Evolutionary conservation across 2,329 filamentous ascomycete species (phyloP), one percentile per base, ranked within the genome.

Genomic region (Penicillium sp.): DNA sequence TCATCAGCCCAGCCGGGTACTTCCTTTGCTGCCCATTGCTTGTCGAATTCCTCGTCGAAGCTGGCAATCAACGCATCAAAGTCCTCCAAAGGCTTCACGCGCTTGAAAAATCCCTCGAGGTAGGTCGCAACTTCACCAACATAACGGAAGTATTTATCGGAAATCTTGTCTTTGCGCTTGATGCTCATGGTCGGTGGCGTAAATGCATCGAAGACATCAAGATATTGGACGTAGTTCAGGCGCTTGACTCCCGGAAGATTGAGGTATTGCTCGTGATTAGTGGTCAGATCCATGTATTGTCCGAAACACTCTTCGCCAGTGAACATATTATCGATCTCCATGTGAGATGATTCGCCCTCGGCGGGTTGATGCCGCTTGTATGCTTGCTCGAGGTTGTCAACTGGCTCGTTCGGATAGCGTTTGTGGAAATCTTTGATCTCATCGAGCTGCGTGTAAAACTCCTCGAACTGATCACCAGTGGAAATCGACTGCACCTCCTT

Each of bases 281-380:
- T 84, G 19, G 89, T 93, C 47, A 99, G 78, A 74, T 99, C 95
- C 69, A 99, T 90, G 76, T 91, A 99, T 66, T 92, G 89, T 44
- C 95, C 95, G 69, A 90, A 97, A 0, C 89, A 89, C 75, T 99
- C 95, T 76, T 99, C 96, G 60, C 95, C 95, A 0, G 92, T 96
- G 75, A 99, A 99, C 80, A 98, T 89, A 57, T 86, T 87, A 70
- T 98, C 93, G 48, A 97, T 88, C 52, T 93, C 86, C 44, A 85
- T 86, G 4, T 84, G 81, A 55, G 85, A 75, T 1, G 82, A 79
- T 47, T 89, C 85, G 50, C 86, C 85, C 62, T 89, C 88, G 44
- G 87, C 86, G 13, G 82, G 83, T 43, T 83, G 79, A 57, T 83
- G 85, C 70, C 87, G 83, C 74, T 92, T 92, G 80, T 99, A 99